These are phyloP conservation scores for Ogataea neopini DNA, from an alignment of 805 yeast genomes.

Conservation along the genomic window DNA sequence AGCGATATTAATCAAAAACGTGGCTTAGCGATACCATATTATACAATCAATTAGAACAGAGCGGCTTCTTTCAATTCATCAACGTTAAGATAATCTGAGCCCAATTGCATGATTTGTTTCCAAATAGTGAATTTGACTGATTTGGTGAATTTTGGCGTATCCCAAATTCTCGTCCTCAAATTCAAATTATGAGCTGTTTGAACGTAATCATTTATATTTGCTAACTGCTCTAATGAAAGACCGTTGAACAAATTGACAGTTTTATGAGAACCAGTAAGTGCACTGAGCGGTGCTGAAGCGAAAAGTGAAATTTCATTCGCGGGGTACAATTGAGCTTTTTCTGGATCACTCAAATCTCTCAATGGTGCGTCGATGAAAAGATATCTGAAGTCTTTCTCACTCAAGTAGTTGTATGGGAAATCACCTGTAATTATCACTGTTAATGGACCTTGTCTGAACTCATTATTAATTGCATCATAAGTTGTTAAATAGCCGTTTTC, in stretches of 20 bases:
- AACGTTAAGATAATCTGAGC: slow-evolving; percentile 59
- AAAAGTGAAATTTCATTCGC: slow-evolving; percentile 25
- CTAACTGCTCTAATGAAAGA: slow-evolving; percentile 36
- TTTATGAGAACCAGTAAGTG: slow-evolving; percentile 21
- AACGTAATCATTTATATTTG: slow-evolving; percentile 26
- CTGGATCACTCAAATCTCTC: slow-evolving; percentile 18
- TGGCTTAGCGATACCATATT: background rate
- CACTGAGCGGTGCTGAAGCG: slow-evolving; percentile 26
- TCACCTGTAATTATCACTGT: slow-evolving; percentile 67
- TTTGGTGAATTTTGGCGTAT: slow-evolving; percentile 65
- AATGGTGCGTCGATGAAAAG: slow-evolving; percentile 59
- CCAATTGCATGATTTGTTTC: slow-evolving; percentile 46
- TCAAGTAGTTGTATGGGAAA: slow-evolving; percentile 47
- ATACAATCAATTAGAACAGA: slow-evolving; percentile 6
- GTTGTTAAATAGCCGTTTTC: slow-evolving; percentile 51
- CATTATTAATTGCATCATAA: slow-evolving; percentile 38
- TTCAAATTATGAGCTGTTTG: slow-evolving; percentile 47
- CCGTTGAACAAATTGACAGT: slow-evolving; percentile 27
- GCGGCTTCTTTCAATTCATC: slow-evolving; percentile 49
- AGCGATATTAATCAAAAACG: background rate
- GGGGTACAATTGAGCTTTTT: slow-evolving; percentile 17
- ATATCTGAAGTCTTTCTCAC: slow-evolving; percentile 30
- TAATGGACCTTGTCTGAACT: slow-evolving; percentile 51
- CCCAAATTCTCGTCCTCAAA: slow-evolving; percentile 69
- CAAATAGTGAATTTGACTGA: slow-evolving; percentile 47